Conservation (phyloP, 2,329 filamentous ascomycete species). For the Aureobasidium leucospermi region DNA sequence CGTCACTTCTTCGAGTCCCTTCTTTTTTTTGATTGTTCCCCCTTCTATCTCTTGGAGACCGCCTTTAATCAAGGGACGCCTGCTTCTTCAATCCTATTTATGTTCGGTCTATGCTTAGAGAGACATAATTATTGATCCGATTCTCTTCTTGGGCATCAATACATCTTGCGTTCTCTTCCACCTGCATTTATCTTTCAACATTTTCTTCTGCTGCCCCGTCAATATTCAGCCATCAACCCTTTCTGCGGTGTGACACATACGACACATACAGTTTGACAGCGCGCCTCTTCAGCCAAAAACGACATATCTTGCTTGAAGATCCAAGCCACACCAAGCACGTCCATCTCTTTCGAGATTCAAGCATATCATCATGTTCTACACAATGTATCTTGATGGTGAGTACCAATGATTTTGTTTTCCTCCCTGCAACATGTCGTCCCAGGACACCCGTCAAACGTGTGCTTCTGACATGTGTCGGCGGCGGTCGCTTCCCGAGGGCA, state of each 20-base stretch:
- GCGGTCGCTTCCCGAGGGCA: background rate
- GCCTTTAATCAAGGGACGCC: background rate
- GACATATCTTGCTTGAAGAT: background rate
- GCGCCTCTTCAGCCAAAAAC: background rate
- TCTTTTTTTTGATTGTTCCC: background rate
- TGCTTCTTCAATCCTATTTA: background rate
- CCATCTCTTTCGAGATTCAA: background rate
- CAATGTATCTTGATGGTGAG: conserved; percentile 14
- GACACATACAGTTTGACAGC: conserved; percentile 4
- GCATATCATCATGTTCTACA: conserved; percentile 10
- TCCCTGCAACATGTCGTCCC: background rate
- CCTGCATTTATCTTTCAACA: background rate
- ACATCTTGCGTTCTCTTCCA: conserved; percentile 1
- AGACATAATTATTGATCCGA: background rate
- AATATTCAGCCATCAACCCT: background rate
- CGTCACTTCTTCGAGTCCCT: conserved; percentile 9
- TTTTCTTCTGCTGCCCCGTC: background rate
- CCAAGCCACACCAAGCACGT: conserved; percentile 10
- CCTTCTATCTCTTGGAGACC: background rate
- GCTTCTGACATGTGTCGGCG: background rate
- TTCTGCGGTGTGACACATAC: conserved; percentile 9
- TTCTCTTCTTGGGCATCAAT: conserved; percentile 8
- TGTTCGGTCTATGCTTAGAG: background rate
- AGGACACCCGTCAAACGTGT: background rate
- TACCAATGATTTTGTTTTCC: background rate